Evolutionary conservation across 768 basidiomycete genomes (phyloP).

Genomic region (Ramaria sp.): DNA sequence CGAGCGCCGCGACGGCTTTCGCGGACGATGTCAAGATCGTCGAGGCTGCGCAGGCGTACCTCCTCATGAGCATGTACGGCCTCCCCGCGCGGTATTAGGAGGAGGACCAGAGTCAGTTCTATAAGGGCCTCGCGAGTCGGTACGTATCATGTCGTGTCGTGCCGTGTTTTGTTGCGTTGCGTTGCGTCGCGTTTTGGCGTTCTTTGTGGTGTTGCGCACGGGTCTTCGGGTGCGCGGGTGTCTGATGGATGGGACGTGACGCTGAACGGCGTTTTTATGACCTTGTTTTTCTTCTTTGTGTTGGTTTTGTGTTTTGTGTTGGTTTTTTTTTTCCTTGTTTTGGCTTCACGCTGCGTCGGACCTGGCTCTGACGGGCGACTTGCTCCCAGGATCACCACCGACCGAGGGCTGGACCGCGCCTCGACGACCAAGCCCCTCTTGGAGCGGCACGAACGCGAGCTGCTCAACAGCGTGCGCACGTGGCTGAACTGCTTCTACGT

Average conservation of each 20-base stretch:
- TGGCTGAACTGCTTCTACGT: slow-evolving; percentile 72
- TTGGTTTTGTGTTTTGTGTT: no score
- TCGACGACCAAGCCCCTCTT: slow-evolving; percentile 11
- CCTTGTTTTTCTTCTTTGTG: background rate
- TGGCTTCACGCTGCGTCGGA: slow-evolving; percentile 31
- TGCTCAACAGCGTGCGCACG: slow-evolving; percentile 57
- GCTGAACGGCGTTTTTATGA: slow-evolving; percentile 13
- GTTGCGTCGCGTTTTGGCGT: no score
- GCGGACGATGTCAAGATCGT: slow-evolving; percentile 54
- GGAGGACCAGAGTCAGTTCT: slow-evolving; percentile 64
- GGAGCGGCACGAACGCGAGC: slow-evolving; percentile 52
- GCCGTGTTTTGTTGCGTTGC: no score
- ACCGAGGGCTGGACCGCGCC: slow-evolving; percentile 45
- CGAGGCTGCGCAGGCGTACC: slow-evolving; percentile 73
- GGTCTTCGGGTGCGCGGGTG: no score
- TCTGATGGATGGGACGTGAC: no score
- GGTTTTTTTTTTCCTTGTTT: background rate
- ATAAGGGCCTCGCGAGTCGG: slow-evolving; percentile 64
- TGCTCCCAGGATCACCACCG: slow-evolving; percentile 38
- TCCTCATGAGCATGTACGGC: slow-evolving; percentile 55
- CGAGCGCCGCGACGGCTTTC: slow-evolving; percentile 47
- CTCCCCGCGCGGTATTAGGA: slow-evolving; percentile 53
- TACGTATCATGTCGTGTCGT: slow-evolving; percentile 14
- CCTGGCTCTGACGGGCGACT: background rate
- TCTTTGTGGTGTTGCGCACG: no score